Base-by-base conservation (phyloP, 306 rosid genomes). In the Senna siamea region DNA sequence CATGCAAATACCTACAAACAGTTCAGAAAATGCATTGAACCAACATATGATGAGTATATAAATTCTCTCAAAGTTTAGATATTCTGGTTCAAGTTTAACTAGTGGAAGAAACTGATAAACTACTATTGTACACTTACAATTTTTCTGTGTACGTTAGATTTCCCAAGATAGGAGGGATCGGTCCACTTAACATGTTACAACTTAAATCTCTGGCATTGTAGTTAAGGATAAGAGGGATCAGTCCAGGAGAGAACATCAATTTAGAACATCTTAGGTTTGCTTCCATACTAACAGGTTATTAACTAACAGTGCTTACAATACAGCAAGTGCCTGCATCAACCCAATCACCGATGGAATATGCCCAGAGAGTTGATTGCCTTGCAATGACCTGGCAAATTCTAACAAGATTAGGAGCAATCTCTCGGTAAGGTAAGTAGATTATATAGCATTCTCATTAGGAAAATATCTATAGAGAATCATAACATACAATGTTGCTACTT, bases 251-350 rank as follows among this genome's bases (percentile, higher is more conserved):
- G 11, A 65, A 59, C 50, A 52, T 52, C 7, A 14, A 38, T 28
- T 37, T 50, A 17, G 9, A 55, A 44, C 34, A 28, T 57, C 34
- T 38, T 0, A 75, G 53, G 7, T 67, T 66, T 23, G 61, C 69
- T 54, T 78, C 37, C 35, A 77, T 17, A 73, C 17, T 37, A 64
- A 19, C 8, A 37, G 7, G 23, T 32, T 30, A 2, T 57, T 13
- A 51, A 51, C 22, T 35, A 34, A 28, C 60, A 66, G 64, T 69
- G 84, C 98, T 89, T 89, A 95, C 99, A 95, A 71, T 19, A 95
- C 99, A 47, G 99, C 97, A 18, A 95, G 98, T 60, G 98, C 99
- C 84, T 95, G 99, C 99, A 95, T 95, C 84, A 95, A 86, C 57
- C 99, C 99, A 2, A 92, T 84, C 73, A 95, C 99, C 0, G 98